Evolutionary conservation across 805 yeast species (phyloP), one percentile per base, ranked within the genome.

Genomic region (Schizosaccharomyces osmophilus): DNA sequence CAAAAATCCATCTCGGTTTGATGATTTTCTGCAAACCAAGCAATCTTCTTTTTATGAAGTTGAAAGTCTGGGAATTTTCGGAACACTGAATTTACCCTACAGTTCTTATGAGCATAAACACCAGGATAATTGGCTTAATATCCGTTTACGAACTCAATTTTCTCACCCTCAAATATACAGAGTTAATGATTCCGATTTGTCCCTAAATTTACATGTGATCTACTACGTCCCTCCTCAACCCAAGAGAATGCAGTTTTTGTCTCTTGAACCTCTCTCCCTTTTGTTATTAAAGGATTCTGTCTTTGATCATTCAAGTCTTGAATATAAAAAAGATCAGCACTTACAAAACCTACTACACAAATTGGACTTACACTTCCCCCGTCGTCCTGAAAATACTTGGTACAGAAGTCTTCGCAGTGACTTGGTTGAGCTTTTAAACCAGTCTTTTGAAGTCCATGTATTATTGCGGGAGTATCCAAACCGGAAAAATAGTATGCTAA

Each of bases 151-250:
- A 22, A 39, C n/a, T 13, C 31, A 61, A 22, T 19, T 58, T 41
- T 48, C 39, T 41, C 48, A 36, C n/a, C 60, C 60, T 13, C 42
- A 36, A 57, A 24, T 45, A 6, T 57, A 29, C 60, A 24, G 26
- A 3, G 17, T n/a, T 15, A 26, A 9, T 36, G 19, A 17, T n/a
- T 19, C 61, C n/a, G 32, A 8, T 9, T 61, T 55, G 24, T 24
- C 19, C 13, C 24, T 42, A 39, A 24, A 29, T 17, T 60, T 65
- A 11, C 66, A 68, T n/a, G 67, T 81, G 2, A 71, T 84, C 3
- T 66, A 77, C n/a, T 88, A 80, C 68, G 78, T 78, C 31, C 84
- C 93, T 1, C 97, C 97, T 0, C 77, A 78, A 55, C 79, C 84
- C 22, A 75, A 75, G 36, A 77, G 79, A 63, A 76, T 89, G 75